Evolutionary conservation across 306 rosid species (phyloP).

Genomic region (Quercus cerris): DNA sequence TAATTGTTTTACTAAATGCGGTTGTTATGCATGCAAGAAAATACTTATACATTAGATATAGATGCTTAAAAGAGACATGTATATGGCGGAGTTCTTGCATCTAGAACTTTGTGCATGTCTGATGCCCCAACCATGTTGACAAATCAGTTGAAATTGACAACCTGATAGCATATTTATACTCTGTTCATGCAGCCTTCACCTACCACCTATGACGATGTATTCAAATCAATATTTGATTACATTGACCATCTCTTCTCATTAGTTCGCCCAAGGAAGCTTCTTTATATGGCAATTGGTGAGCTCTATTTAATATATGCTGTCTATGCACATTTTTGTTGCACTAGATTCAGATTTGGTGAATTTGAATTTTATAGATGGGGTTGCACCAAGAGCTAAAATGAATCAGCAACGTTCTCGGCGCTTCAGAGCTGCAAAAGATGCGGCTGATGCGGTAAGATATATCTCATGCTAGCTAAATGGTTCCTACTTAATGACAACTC

Average conservation of each 20-base stretch:
- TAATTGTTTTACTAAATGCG: background rate
- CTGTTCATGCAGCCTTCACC: slow-evolving; percentile 76
- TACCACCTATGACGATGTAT: slow-evolving; percentile 75
- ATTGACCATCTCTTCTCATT: slow-evolving; percentile 81
- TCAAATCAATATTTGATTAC: slow-evolving; percentile 75
- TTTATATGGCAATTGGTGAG: slow-evolving; percentile 89
- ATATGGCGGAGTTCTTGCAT: background rate
- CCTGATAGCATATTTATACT: background rate
- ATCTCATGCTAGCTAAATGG: slow-evolving; percentile 13
- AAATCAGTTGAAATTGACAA: background rate
- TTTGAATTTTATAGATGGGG: slow-evolving; percentile 61
- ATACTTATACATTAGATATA: background rate
- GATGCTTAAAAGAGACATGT: background rate
- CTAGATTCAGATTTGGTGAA: background rate
- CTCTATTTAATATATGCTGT: slow-evolving; percentile 1
- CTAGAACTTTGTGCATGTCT: background rate
- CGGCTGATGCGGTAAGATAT: slow-evolving; percentile 81
- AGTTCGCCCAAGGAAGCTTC: slow-evolving; percentile 97
- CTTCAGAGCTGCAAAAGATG: slow-evolving; percentile 94
- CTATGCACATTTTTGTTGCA: background rate
- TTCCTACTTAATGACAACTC: background rate
- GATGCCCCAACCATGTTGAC: background rate
- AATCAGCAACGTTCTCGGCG: slow-evolving; percentile 98
- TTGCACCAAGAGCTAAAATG: slow-evolving; percentile 99
- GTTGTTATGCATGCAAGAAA: background rate